Evolutionary conservation across 345 rosid species (phyloP).

Genomic region (Raphanus raphanistrum): DNA sequence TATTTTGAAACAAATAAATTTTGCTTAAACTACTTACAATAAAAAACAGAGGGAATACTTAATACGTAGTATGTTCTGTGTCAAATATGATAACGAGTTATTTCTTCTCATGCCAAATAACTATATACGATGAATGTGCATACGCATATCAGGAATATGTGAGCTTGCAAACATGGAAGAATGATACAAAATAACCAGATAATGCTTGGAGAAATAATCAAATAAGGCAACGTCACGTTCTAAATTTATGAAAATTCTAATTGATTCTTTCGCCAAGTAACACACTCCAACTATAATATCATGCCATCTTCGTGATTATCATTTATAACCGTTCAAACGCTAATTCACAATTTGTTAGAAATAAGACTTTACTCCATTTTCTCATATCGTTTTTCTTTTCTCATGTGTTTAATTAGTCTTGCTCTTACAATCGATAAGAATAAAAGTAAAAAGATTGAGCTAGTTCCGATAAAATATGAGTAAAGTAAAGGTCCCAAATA

Average conservation of each 20-base stretch:
- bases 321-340: neutral
- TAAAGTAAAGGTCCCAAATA: slow-evolving; percentile 16
- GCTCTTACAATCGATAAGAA: neutral
- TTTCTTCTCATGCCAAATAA: neutral
- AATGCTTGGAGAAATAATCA: neutral
- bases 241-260: slow-evolving; percentile 24
- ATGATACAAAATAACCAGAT: neutral
- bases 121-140: neutral
- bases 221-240: slow-evolving; percentile 26
- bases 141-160: neutral
- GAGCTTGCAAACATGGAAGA: slow-evolving; percentile 7
- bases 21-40: no score
- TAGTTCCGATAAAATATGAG: neutral
- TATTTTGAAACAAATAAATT: no score
- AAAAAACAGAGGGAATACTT: no score
- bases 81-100: neutral
- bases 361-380: no score
- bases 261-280: slow-evolving; percentile 39
- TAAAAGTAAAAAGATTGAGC: neutral
- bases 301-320: slow-evolving; percentile 42
- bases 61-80: neutral
- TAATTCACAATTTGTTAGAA: neutral
- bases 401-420: neutral
- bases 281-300: slow-evolving; percentile 41
- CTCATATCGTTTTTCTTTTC: no score